Evolutionary conservation across 805 yeast genomes (phyloP).

Genomic region (Kodamaea nitidulidarum): DNA sequence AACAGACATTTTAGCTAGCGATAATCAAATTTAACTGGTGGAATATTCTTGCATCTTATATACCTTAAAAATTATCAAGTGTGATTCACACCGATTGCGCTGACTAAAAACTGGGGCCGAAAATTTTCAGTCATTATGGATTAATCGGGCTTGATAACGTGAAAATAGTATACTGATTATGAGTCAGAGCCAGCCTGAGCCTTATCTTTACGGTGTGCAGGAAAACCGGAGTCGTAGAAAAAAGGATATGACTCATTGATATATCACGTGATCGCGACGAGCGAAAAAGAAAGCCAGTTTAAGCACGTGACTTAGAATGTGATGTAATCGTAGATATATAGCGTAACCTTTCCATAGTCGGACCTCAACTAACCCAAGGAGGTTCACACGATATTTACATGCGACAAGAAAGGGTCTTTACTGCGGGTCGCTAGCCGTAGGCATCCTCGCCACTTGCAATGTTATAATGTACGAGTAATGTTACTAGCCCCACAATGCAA

Average conservation of each 20-base stretch:
- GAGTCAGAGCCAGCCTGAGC: constrained; percentile 1
- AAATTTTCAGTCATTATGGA: constrained; percentile 1
- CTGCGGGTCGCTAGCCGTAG: too few relatives aligned
- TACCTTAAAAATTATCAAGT: constrained; percentile 1
- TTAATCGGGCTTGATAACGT: background rate
- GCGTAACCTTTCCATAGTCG: too few relatives aligned
- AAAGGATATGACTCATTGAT: background rate
- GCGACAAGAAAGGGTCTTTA: too few relatives aligned
- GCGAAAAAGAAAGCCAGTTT: too few relatives aligned
- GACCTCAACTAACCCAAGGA: too few relatives aligned
- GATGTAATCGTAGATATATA: too few relatives aligned
- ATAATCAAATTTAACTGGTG: background rate
- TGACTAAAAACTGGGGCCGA: constrained; percentile 3
- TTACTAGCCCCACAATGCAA: too few relatives aligned
- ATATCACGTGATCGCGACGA: background rate
- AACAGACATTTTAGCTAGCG: constrained; percentile 9
- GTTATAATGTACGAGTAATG: too few relatives aligned
- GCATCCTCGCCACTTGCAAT: too few relatives aligned
- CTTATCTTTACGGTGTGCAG: background rate
- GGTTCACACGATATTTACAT: too few relatives aligned
- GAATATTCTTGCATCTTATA: constrained; percentile 1
- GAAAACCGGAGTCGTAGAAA: background rate
- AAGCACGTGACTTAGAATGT: too few relatives aligned
- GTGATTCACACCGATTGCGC: constrained; percentile 5
- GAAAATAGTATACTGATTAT: background rate